A percentile compares a stretch with the other conserved stretches of the same genome.
phyloP scores from a whole-genome alignment of 2,329 filamentous ascomycete species.

The Chaetothyriales sp. region DNA sequence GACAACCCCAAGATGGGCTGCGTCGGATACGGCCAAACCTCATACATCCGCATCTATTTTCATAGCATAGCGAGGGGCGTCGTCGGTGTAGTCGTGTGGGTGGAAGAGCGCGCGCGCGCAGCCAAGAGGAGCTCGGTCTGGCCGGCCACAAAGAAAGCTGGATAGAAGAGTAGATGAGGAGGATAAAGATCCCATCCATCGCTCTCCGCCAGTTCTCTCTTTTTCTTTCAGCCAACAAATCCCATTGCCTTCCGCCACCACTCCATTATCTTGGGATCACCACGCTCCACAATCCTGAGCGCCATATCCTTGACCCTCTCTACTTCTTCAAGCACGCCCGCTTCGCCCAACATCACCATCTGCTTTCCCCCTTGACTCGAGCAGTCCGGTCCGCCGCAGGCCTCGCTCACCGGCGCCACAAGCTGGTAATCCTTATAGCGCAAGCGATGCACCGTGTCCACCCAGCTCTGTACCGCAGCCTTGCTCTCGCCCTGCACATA shows the following conservation, averaged over 20 bases:
- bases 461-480: constrained; percentile 45
- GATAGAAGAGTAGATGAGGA: neutral
- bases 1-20: neutral
- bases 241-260: constrained; percentile 62
- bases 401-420: constrained; percentile 35
- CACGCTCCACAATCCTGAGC: constrained; percentile 42
- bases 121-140: neutral
- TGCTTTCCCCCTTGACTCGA: constrained; percentile 7
- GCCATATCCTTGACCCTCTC: constrained; percentile 51
- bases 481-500: constrained; percentile 51
- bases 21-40: neutral
- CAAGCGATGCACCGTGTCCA: constrained; percentile 45
- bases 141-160: neutral
- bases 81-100: neutral
- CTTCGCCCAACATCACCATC: neutral
- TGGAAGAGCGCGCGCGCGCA: neutral
- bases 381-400: constrained; percentile 12
- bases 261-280: constrained; percentile 28
- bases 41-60: neutral
- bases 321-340: constrained; percentile 38
- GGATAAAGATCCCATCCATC: neutral
- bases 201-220: no score
- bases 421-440: constrained; percentile 62
- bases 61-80: neutral
- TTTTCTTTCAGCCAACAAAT: constrained; percentile 10